Percentiles rank a stretch among this genome's conserved stretches.
Conservation (phyloP, 176 grass and related monocot species). For the Triticum timopheevii region DNA sequence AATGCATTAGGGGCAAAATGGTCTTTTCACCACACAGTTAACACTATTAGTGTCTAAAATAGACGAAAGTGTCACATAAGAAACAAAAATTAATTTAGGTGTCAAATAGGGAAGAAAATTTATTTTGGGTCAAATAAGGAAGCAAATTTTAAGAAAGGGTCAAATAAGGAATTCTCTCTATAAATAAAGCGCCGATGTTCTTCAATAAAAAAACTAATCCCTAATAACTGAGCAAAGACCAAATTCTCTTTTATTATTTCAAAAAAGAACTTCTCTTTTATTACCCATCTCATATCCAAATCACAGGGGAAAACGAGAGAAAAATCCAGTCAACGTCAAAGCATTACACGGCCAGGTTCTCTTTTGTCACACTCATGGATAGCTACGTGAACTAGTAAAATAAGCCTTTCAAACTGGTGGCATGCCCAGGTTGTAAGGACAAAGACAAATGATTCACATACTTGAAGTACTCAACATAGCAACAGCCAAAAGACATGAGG, state of each 20-base stretch:
- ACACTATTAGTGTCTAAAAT: too few species aligned
- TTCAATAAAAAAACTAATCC: background rate
- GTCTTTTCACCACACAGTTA: too few species aligned
- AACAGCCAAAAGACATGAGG: background rate
- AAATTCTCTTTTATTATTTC: too few species aligned
- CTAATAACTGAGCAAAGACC: background rate
- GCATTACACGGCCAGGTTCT: background rate
- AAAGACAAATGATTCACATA: background rate
- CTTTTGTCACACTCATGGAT: background rate
- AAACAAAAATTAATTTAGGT: too few species aligned
- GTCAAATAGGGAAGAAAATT: too few species aligned
- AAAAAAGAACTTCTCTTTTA: background rate
- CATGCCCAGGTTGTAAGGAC: background rate
- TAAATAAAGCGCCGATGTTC: too few species aligned
- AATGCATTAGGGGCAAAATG: too few species aligned
- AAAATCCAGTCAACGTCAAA: background rate
- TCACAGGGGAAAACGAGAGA: background rate
- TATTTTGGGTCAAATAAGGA: too few species aligned
- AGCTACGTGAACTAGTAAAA: background rate
- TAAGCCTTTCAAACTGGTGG: background rate
- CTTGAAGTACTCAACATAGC: background rate
- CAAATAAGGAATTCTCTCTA: too few species aligned
- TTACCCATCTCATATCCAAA: background rate
- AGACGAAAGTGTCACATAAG: too few species aligned
- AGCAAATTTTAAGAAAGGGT: too few species aligned